Evolutionary conservation across 257 asterid species (phyloP), one percentile per base, ranked within the genome.

Genomic region (Eucommia ulmoides): DNA sequence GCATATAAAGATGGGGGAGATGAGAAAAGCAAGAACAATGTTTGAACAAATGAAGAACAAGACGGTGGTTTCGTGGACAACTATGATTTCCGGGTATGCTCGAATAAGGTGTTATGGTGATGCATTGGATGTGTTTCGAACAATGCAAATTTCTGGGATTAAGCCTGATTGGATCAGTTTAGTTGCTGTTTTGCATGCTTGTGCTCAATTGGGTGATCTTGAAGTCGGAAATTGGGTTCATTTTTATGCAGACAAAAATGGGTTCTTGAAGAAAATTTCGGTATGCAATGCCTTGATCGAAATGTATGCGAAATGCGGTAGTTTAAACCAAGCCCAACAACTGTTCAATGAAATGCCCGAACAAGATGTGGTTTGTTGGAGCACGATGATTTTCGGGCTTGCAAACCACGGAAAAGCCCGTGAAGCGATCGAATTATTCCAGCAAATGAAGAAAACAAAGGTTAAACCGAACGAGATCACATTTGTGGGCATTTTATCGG

Each of bases 261-360:
- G 82, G n/a, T 59, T 70, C 45, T 60, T 84, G 75, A 62, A 57
- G 11, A 80, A 61, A 63, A 76, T 63, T 2, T 10, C 63, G 16
- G 64, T 82, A 0, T 76, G 89, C 71, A 84, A 88, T 45, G 92
- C 94, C 2, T 21, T 88, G 69, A 78, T 81, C 21, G 94, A 84
- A 49, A 82, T 88, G 97, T 88, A 84, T 67, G 69, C 82, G 0
- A 88, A 77, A 67, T 84, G 95, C 54, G 95, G 95, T 12, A 68
- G 78, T 23, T 23, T 82, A 71, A 21, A 10, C 10, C n/a, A 42
- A 42, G 48, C 48, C 19, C 48, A 16, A 16, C 48, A 42, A 42
- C 8, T 42, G 4, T 88, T 84, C 21, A 19, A 23, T 8, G 63
- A 64, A 22, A 82, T 82, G 69, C 10, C 59, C 0, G 74, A 63